These are phyloP conservation scores for Albifimbria verrucaria DNA, from an alignment of 2,329 filamentous ascomycete species.

Conservation along the genomic window DNA sequence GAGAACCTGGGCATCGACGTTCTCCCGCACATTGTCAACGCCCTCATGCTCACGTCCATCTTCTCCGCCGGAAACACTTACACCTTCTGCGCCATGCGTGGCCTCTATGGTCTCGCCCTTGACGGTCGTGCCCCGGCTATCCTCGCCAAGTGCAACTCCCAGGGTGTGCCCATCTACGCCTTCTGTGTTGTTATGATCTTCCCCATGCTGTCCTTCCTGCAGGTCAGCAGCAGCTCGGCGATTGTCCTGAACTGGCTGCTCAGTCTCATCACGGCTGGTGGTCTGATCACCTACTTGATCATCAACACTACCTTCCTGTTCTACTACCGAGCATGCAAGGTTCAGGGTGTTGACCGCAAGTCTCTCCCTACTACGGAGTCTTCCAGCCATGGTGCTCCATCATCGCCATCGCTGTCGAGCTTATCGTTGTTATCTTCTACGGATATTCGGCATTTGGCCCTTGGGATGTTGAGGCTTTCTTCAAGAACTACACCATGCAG, in stretches of 20 bases:
- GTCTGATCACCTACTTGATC: slow-evolving; percentile 61
- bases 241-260: slow-evolving; percentile 52
- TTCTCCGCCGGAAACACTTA: slow-evolving; percentile 49
- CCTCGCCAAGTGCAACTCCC: slow-evolving; percentile 55
- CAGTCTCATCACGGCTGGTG: slow-evolving; percentile 54
- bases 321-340: slow-evolving; percentile 50
- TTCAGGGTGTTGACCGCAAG: slow-evolving; percentile 49
- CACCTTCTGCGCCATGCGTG: slow-evolving; percentile 48
- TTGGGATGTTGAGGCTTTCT: slow-evolving; percentile 47
- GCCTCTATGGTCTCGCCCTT: slow-evolving; percentile 47
- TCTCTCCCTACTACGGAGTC: slow-evolving; percentile 55
- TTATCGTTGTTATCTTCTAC: slow-evolving; percentile 45
- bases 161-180: slow-evolving; percentile 59
- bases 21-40: slow-evolving; percentile 57
- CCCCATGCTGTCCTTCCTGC: slow-evolving; percentile 50
- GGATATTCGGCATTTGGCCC: slow-evolving; percentile 51
- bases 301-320: slow-evolving; percentile 43
- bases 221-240: slow-evolving; percentile 44
- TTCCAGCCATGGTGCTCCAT: slow-evolving; percentile 58
- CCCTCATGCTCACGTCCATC: slow-evolving; percentile 40
- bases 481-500: slow-evolving; percentile 56
- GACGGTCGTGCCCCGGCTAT: slow-evolving; percentile 48
- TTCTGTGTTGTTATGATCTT: slow-evolving; percentile 52
- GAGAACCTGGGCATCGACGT: slow-evolving; percentile 48
- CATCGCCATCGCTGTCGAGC: slow-evolving; percentile 39